Evolutionary conservation across 345 rosid genomes (phyloP), one percentile per base, ranked within the genome.

Genomic region (Ceriops tagal): DNA sequence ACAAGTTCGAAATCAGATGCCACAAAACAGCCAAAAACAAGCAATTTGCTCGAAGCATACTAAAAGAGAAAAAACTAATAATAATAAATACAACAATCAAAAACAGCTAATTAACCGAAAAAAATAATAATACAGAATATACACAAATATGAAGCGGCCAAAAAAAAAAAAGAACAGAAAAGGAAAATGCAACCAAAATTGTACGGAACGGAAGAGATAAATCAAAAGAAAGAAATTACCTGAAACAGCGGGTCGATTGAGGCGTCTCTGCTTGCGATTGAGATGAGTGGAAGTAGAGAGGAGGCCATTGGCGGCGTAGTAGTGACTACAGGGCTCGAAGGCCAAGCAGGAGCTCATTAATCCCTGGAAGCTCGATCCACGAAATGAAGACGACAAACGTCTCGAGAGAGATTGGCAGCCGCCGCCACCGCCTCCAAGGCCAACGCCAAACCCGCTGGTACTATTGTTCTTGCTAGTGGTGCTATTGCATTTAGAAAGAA

Each of bases 311-410:
- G 85, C 84, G 82, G 69, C 74, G 75, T 71, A 71, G 58, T 77
- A 86, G 34, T 87, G 87, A 57, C 73, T 62, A 68, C 91, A 92
- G 9, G 96, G 93, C 77, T 87, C 91, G 59, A 87, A 83, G 49
- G 89, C 84, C 73, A 89, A 75, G 65, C 83, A 89, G 20, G 96
- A 89, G 65, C 73, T 74, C 79, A 86, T 77, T 15, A 86, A 73
- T 31, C 83, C 83, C 51, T 82, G 81, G 70, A 84, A 72, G 58
- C 74, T 69, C 79, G 90, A 84, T 85, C 86, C 85, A 59, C 69
- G 70, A 51, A 77, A 52, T 32, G 83, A 78, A 62, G 80, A 74
- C 18, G 68, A 28, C 62, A 68, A 73, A 61, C 82, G 53, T 1
- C 60, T 30, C 26, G 49, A 46, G 58, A 57, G 37, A 35, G 43